phyloP scores from a whole-genome alignment of 306 rosid species.

The Dryas alaskensis region DNA sequence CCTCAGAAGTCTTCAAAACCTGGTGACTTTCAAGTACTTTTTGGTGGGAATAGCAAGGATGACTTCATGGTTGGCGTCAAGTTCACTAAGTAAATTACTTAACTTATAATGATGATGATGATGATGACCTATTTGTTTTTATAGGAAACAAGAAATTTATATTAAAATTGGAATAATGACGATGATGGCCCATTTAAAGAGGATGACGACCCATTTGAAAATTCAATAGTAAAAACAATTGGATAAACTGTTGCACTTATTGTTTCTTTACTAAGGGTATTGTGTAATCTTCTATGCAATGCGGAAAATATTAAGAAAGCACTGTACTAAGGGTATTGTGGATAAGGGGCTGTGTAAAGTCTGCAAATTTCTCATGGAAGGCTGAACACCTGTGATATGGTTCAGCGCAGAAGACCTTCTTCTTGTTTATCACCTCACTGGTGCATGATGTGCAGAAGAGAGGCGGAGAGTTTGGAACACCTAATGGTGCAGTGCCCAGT shows the following conservation, averaged over 20 bases:
- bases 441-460: too few species aligned
- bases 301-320: neutral
- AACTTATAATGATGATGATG: neutral
- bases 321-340: neutral
- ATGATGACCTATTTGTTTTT: neutral
- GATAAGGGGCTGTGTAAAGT: too few species aligned
- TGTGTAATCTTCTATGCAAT: neutral
- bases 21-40: constrained; percentile 68
- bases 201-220: neutral
- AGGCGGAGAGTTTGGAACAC: too few species aligned
- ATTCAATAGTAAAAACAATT: neutral
- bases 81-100: constrained; percentile 63
- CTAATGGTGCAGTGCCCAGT: too few species aligned
- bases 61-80: constrained; percentile 92
- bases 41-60: constrained; percentile 77
- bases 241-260: too few species aligned
- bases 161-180: too few species aligned
- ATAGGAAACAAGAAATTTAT: neutral
- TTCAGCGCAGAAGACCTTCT: too few species aligned
- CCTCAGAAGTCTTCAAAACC: constrained; percentile 60
- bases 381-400: too few species aligned
- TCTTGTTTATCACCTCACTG: too few species aligned
- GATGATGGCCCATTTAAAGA: too few species aligned
- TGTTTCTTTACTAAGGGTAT: neutral
- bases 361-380: too few species aligned